Base-by-base conservation (phyloP, 306 rosid species). In the Fagus crenata region DNA sequence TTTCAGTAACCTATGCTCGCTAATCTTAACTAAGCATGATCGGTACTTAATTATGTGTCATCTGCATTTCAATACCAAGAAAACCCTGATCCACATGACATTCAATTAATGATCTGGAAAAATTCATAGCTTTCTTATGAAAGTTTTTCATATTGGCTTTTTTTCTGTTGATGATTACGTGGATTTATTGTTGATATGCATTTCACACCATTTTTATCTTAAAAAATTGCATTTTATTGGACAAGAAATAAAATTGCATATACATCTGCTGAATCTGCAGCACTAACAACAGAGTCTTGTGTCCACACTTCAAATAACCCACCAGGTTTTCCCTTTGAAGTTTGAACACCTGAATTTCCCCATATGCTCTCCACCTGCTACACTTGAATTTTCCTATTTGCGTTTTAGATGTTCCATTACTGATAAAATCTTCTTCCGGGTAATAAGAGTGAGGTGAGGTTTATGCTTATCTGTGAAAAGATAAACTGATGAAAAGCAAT, bases 331-430 rank as follows among this genome's bases (percentile, higher is more conserved):
- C 93, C 70, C 85, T 87, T 84, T 89, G 96, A 71, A 74, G 28
- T 22, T 22, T 22, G 28, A 22, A 22, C 28, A 22, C 28, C 28
- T 22, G 28, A 22, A 22, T 22, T 22, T 22, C 84, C 77, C 78
- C 82, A 79, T 89, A 88, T 55, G 72, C 86, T 88, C 96, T 87
- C 98, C 98, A 79, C 75, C 64, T 77, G 98, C 98, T 54, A 86
- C 85, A 80, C 87, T 90, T 12, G 98, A 92, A 83, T 75, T 88
- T n/a, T 97, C 98, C 98, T 97, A 94, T 83, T 94, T 94, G 63
- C 97, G 95, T 82, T 85, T 90, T 75, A 94, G 90, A 85, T 92
- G 98, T 71, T 94, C 98, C 77, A 92, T 81, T 79, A 94, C 88
- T 71, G 98, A 94, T 69, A 97, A 94, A 84, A 94, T 90, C 88